Evolutionary conservation across 2,329 filamentous ascomycete species (phyloP).

Genomic region (Fusarium redolens): DNA sequence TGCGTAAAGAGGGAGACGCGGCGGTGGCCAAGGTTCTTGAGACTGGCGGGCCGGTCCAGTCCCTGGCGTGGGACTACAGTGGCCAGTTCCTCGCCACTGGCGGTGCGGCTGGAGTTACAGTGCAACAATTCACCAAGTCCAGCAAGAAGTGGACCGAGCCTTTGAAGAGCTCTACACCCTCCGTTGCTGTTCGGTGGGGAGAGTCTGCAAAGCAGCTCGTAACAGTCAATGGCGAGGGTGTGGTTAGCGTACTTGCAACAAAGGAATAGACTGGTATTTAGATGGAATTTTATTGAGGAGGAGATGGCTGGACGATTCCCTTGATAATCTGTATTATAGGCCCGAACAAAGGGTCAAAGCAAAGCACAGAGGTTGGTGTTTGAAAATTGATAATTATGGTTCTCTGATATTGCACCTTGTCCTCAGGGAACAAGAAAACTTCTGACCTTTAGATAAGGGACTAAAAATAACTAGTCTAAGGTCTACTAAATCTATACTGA

Average conservation of each 20-base stretch:
- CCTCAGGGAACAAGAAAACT: no score
- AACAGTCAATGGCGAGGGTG: constrained; percentile 78
- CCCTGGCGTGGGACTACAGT: constrained; percentile 91
- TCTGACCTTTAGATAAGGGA: no score
- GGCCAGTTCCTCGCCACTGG: constrained; percentile 90
- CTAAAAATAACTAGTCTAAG: no score
- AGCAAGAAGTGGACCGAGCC: constrained; percentile 91
- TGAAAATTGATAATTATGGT: constrained; percentile 40
- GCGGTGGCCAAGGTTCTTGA: constrained; percentile 87
- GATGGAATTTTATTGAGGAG: constrained; percentile 14
- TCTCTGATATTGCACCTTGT: neutral
- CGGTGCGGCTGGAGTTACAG: constrained; percentile 82
- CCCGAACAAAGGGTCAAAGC: constrained; percentile 25
- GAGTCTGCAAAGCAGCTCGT: constrained; percentile 78
- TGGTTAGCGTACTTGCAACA: constrained; percentile 75
- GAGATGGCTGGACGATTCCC: constrained; percentile 19
- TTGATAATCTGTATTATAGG: constrained; percentile 38
- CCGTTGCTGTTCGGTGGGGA: constrained; percentile 82
- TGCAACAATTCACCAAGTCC: constrained; percentile 90
- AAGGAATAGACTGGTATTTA: constrained; percentile 55
- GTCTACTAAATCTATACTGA: no score
- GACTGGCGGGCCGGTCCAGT: constrained; percentile 80
- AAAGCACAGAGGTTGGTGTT: constrained; percentile 36
- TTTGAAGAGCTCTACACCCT: constrained; percentile 78
- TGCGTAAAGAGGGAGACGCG: constrained; percentile 89